A percentile compares a stretch with the other conserved stretches of the same genome.
Conservation (phyloP, 1,284 basidiomycete species). For the Trichosporon asahii region DNA sequence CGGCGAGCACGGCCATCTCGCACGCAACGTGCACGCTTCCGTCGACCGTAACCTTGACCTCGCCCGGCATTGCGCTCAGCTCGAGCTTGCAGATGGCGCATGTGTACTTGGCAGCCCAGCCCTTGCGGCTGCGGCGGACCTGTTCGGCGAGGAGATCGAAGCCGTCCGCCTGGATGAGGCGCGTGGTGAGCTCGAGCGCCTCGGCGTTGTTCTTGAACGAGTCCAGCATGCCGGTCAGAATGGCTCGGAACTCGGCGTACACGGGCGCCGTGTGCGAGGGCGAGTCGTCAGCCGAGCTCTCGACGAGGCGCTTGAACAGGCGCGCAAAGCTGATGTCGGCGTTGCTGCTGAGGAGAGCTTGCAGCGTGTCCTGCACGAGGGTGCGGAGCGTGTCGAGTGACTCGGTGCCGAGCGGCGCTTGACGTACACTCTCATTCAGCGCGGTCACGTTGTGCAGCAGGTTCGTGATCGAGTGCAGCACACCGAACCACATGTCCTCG, state of each 20-base stretch:
- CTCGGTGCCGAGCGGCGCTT: constrained; percentile 21
- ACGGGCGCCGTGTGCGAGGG: constrained; percentile 45
- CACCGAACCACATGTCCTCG: constrained; percentile 86
- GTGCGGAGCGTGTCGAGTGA: constrained; percentile 60
- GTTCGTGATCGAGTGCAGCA: constrained; percentile 75
- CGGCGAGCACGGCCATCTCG: constrained; percentile 6
- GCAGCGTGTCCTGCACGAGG: constrained; percentile 81
- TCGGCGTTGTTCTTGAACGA: constrained; percentile 89
- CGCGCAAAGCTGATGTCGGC: constrained; percentile 83
- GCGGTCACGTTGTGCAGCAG: constrained; percentile 67
- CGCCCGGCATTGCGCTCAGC: background rate
- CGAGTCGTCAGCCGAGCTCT: constrained; percentile 43
- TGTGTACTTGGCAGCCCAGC: background rate
- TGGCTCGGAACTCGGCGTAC: constrained; percentile 86
- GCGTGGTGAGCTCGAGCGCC: constrained; percentile 80
- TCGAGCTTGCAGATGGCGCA: constrained; percentile 1
- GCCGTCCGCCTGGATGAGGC: constrained; percentile 76
- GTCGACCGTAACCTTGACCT: constrained; percentile 4
- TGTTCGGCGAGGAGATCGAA: constrained; percentile 65
- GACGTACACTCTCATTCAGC: constrained; percentile 13
- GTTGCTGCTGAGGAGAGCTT: constrained; percentile 75
- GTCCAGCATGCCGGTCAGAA: constrained; percentile 89
- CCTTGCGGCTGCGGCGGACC: constrained; percentile 32
- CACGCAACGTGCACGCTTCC: constrained; percentile 6
- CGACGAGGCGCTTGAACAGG: constrained; percentile 84